phyloP scores from a whole-genome alignment of 208 protist genomes.

The Ichthyophonus hoferi region DNA sequence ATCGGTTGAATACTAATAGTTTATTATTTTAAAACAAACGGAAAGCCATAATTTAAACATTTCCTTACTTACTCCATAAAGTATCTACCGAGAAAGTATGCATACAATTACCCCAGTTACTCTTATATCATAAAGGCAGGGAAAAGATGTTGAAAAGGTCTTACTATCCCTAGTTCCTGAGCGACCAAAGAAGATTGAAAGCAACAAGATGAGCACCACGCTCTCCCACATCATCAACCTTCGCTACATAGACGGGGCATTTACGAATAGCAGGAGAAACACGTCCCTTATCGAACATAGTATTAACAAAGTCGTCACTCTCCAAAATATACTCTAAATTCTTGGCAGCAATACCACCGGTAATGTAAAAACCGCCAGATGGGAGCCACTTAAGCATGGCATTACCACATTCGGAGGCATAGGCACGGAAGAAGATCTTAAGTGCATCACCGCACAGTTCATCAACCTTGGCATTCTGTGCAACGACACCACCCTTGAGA shows the following conservation, averaged over 20 bases:
- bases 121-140: no score
- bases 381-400: conserved; percentile 52
- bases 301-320: background rate
- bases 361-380: conserved; percentile 51
- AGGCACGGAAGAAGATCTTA: conserved; percentile 40
- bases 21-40: no score
- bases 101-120: no score
- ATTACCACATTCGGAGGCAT: conserved; percentile 43
- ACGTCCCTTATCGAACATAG: conserved; percentile 20
- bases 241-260: conserved; percentile 21
- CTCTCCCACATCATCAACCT: conserved; percentile 30
- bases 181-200: background rate
- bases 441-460: conserved; percentile 35
- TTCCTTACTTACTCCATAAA: no score
- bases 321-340: conserved; percentile 39
- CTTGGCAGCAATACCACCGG: conserved; percentile 48
- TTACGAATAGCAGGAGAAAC: background rate
- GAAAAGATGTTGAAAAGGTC: no score
- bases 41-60: no score
- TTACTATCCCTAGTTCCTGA: background rate
- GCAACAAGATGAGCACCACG: conserved; percentile 32
- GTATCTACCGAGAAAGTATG: no score
- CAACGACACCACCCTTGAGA: conserved; percentile 24
- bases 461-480: conserved; percentile 19
- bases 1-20: no score